phyloP scores from a whole-genome alignment of 495 filamentous ascomycete genomes.

The Aspergillus mulundensis region DNA sequence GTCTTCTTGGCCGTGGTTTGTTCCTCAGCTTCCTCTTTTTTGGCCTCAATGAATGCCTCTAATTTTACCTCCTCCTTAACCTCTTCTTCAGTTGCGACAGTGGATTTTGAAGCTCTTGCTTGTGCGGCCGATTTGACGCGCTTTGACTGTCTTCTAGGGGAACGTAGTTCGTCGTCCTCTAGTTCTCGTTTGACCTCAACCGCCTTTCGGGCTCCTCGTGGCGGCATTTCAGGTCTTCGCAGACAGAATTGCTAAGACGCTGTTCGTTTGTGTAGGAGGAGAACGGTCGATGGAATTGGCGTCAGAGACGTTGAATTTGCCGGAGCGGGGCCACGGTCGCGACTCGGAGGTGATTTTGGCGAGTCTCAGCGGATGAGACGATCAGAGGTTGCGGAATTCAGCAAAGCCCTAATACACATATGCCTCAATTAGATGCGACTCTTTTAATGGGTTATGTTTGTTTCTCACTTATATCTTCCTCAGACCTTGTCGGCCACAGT shows the following conservation, averaged over 20 bases:
- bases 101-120: not conserved
- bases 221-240: conserved; percentile 15
- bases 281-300: no score
- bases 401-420: no score
- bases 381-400: no score
- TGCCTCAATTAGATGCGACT: no score
- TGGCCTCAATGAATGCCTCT: not conserved
- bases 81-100: conserved; percentile 22
- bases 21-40: conserved; percentile 16
- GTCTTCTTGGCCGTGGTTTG: conserved; percentile 21
- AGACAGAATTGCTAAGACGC: no score
- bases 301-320: not conserved
- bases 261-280: no score
- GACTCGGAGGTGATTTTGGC: not conserved
- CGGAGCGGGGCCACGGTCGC: not conserved
- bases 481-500: no score
- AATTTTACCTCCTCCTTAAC: conserved; percentile 10
- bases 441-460: no score
- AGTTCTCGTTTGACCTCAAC: conserved; percentile 20
- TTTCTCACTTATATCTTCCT: no score
- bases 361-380: no score
- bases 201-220: conserved; percentile 18
- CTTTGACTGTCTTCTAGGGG: conserved; percentile 36
- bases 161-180: conserved; percentile 22
- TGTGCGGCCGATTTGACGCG: conserved; percentile 29